These are phyloP conservation scores for Cyberlindnera veronae DNA, from an alignment of 805 yeast species.

Conservation along the genomic window DNA sequence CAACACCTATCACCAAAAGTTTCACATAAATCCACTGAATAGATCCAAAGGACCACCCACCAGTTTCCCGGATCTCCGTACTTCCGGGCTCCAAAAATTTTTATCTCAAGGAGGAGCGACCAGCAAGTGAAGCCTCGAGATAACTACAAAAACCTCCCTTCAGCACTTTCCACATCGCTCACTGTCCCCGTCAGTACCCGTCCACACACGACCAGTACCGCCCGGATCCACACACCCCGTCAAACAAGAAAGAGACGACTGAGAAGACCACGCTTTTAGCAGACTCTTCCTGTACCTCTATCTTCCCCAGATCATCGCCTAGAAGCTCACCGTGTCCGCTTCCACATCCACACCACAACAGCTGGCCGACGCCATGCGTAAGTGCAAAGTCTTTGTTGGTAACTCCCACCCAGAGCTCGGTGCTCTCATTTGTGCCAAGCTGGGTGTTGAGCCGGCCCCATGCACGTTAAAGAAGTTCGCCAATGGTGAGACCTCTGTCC, in stretches of 20 bases:
- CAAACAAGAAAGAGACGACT: background rate
- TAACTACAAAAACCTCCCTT: background rate
- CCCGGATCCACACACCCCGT: background rate
- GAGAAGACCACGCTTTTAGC: background rate
- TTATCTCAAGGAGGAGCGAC: background rate
- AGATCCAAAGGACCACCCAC: background rate
- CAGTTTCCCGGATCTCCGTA: conserved; percentile 1
- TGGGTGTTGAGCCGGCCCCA: conserved; percentile 93
- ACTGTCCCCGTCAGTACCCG: background rate
- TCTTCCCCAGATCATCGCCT: background rate
- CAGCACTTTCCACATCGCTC: background rate
- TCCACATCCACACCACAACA: conserved; percentile 5
- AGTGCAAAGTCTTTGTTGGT: conserved; percentile 96
- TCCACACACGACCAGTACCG: background rate
- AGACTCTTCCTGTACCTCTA: background rate
- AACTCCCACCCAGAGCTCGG: conserved; percentile 96
- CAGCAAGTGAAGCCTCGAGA: too few species aligned
- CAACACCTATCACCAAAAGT: too few species aligned
- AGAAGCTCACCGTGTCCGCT: conserved; percentile 9
- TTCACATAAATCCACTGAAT: background rate
- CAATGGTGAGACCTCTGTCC: conserved; percentile 96
- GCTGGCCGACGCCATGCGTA: conserved; percentile 60
- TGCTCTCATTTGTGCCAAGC: conserved; percentile 77
- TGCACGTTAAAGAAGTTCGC: conserved; percentile 89
- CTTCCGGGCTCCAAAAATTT: conserved; percentile 9